Percentiles rank a stretch among this genome's conserved stretches.
Conservation (phyloP, 345 rosid genomes). For the Clausena lansium region DNA sequence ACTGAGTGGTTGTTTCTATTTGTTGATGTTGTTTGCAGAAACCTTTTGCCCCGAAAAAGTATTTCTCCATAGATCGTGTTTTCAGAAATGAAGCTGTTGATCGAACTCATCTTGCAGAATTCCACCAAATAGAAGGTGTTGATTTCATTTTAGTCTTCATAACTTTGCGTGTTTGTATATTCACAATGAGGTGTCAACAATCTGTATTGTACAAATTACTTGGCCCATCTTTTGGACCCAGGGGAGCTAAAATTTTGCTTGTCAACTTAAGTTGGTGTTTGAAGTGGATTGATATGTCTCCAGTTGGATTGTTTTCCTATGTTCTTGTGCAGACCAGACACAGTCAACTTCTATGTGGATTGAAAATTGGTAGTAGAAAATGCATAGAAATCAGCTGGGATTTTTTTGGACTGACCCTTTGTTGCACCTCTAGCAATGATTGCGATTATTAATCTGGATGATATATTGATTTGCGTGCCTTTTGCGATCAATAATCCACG, state of each 20-base stretch:
- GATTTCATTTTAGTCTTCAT: neutral
- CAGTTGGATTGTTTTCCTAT: neutral
- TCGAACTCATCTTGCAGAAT: slow-evolving; percentile 93
- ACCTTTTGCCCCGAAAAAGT: slow-evolving; percentile 77
- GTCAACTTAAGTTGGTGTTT: neutral
- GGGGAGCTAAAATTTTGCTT: neutral
- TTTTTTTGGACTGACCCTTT: neutral
- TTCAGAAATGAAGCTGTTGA: slow-evolving; percentile 99
- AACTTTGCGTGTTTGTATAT: neutral
- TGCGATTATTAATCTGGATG: neutral
- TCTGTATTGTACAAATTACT: neutral
- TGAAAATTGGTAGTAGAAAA: neutral
- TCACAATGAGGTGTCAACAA: neutral
- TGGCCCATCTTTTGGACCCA: neutral
- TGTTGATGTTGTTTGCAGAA: slow-evolving; percentile 28
- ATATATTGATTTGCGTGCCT: slow-evolving; percentile 1
- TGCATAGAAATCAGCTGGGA: neutral
- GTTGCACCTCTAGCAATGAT: neutral
- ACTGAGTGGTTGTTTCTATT: slow-evolving; percentile 1
- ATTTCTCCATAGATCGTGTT: slow-evolving; percentile 94
- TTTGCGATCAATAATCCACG: slow-evolving; percentile 2
- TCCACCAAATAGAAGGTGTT: slow-evolving; percentile 96
- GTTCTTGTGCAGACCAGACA: neutral
- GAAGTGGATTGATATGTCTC: neutral
- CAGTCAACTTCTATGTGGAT: neutral